Base-by-base conservation (phyloP, 257 asterid species). In the Hygrophila difformis region DNA sequence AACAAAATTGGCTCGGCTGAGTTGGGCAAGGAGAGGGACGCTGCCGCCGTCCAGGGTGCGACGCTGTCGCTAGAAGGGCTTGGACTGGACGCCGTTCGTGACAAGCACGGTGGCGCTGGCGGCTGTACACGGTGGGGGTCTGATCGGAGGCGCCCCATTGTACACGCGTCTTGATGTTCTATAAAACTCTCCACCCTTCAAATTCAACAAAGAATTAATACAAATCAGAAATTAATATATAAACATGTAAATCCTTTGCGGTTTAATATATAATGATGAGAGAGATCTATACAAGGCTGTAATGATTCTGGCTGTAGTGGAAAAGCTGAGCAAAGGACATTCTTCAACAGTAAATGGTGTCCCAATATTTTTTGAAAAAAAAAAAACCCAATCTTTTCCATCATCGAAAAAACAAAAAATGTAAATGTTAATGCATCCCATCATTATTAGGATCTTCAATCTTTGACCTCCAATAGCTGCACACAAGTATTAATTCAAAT, bases 121-220 rank as follows among this genome's bases (percentile, higher is more conserved):
- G 61, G 67, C 20, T 44, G 73, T 3, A 47, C 64, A 23, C 33
- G 67, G 48, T 52, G 74, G 34, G 65, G 37, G 1, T 71, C 77
- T 6, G 91, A 51, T 26, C 63, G 70, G 50, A 67, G 63, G 0
- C 62, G 72, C 6, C 78, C 72, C 64, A 79, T 29, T 18, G 57
- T 63, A 50, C 93, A 85, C 8, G 68, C 71, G 43, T 81, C 87
- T 55, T 76, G 94, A 43, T 83, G 94, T 59, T 83, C 94, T 1
- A 83, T 83, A 62, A 83, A 79, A 42, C 83, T 79, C 77, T 84
- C 94, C 68, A 80, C 93, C 73, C 94, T 82, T 34, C 6, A 50
- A 42, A 3, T 26, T n/a, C n/a, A 24, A 24, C 3, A 24, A 24
- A 24, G 8, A 24, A 24, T 18, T 29, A 14, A 19, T 41, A 24